Evolutionary conservation across 1,284 basidiomycete genomes (phyloP), one percentile per base, ranked within the genome.

Genomic region (Rhodotorula sp.): DNA sequence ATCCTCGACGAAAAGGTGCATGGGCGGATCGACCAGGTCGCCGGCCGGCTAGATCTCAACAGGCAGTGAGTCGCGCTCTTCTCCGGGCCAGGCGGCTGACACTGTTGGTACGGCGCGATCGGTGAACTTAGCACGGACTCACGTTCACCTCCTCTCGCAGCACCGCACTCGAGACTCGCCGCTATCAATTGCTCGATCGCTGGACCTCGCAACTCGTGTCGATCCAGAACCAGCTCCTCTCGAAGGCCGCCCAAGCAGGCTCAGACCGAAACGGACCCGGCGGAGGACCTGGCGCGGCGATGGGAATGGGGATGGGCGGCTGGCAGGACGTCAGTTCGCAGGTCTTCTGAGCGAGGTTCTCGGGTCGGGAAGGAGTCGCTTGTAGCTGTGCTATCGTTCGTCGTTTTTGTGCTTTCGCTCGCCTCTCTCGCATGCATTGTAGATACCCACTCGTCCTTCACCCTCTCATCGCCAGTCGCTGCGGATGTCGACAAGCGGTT

Each of bases 1-100:
- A 98, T 99, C 67, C 82, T 98, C 39, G 95, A 99, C 80, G 92
- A 91, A 32, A 94, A 91, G 79, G 92, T 99, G 47, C 89, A 94
- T 74, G 96, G 95, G 24, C 87, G 89, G 76, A 96, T 99, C 77
- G 95, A 99, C 80, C 94, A 98, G 81, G 92, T 96, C 47, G 88
- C 90, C 29, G 93, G 94, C 83, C 85, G 90, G 63, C 84, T 99
- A 22, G 91, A 98, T 77, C 84, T 99, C 32, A 91, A 96, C 77
- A 57, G 87, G 78, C 88, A 92, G 91, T 94, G 77, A 73, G 90
- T 83, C 44, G 61, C 59, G 32, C 71, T 19, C 60, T 57, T n/a
- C 47, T 24, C 52, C 15, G 29, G 58, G n/a, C n/a, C 11, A 22
- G 29, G 4, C 11, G 20, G 32, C 15, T 32, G 8, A 9, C 29